Evolutionary conservation across 1,139 yeast species (phyloP).

Genomic region (Scheffersomyces quercinus): DNA sequence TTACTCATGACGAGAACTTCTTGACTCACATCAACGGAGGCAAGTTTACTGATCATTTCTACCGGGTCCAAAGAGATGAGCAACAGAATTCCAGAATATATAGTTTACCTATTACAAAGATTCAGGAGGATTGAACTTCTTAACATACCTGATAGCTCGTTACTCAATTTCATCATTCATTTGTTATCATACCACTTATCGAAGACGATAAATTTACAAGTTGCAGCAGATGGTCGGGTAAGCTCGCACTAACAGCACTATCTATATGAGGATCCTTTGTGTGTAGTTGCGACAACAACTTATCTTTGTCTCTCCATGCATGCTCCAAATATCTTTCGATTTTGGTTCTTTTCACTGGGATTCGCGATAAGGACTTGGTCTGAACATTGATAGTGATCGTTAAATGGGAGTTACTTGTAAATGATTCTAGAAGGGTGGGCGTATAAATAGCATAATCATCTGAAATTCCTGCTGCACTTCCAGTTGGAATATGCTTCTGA

Average conservation of each 20-base stretch:
- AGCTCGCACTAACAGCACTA: no score
- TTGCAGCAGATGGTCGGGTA: no score
- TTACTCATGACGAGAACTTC: conserved; percentile 94
- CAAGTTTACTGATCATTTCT: conserved; percentile 86
- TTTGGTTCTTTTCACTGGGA: conserved; percentile 53
- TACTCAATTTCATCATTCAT: no score
- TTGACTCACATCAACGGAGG: conserved; percentile 82
- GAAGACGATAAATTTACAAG: no score
- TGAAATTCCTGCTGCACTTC: not conserved
- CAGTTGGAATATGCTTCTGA: conserved; percentile 20
- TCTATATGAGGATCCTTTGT: no score
- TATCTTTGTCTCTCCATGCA: conserved; percentile 71
- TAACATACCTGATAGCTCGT: not conserved
- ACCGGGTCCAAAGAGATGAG: conserved; percentile 76
- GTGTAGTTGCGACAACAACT: conserved; percentile 4
- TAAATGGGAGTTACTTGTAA: conserved; percentile 44
- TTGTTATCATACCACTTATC: no score
- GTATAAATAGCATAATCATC: conserved; percentile 13
- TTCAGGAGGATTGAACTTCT: conserved; percentile 26
- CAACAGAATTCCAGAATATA: conserved; percentile 74
- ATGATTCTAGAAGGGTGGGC: conserved; percentile 59
- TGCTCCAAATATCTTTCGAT: conserved; percentile 73
- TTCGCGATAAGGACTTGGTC: conserved; percentile 43
- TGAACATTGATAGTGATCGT: conserved; percentile 52
- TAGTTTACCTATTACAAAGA: conserved; percentile 42